These are phyloP conservation scores for Hansenula sp. DNA, from an alignment of 1,139 yeast species.

Conservation along the genomic window DNA sequence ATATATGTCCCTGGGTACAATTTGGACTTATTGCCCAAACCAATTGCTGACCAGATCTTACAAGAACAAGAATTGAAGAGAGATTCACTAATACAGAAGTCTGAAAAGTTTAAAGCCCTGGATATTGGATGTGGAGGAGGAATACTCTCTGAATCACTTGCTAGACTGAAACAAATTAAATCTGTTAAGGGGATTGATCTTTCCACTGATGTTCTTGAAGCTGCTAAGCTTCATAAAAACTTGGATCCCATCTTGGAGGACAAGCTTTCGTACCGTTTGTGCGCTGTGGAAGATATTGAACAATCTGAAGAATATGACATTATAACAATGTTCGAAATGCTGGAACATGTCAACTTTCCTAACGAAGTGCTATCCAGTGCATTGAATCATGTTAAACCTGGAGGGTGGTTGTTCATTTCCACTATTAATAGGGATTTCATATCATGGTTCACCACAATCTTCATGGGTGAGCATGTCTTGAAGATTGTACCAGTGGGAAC, in stretches of 20 bases:
- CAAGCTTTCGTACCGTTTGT: slow-evolving; percentile 56
- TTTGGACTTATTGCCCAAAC: slow-evolving; percentile 57
- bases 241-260: slow-evolving; percentile 59
- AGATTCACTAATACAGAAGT: slow-evolving; percentile 32
- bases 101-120: slow-evolving; percentile 46
- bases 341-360: slow-evolving; percentile 92
- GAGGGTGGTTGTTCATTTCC: slow-evolving; percentile 83
- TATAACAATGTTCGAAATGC: slow-evolving; percentile 88
- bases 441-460: slow-evolving; percentile 93
- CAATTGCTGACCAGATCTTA: slow-evolving; percentile 44
- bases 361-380: slow-evolving; percentile 67
- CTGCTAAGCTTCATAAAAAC: slow-evolving; percentile 66
- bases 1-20: slow-evolving; percentile 79
- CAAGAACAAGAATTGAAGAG: slow-evolving; percentile 40
- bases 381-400: slow-evolving; percentile 62
- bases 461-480: slow-evolving; percentile 80
- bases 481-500: slow-evolving; percentile 89
- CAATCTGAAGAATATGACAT: slow-evolving; percentile 55
- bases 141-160: slow-evolving; percentile 79
- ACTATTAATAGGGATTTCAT: slow-evolving; percentile 87
- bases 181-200: slow-evolving; percentile 81
- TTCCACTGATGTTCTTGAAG: slow-evolving; percentile 75
- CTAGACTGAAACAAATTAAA: slow-evolving; percentile 62
- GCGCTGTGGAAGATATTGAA: slow-evolving; percentile 57
- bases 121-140: slow-evolving; percentile 99